Conservation (phyloP, 768 basidiomycete species). For the Neoboletus brunneissimus region DNA sequence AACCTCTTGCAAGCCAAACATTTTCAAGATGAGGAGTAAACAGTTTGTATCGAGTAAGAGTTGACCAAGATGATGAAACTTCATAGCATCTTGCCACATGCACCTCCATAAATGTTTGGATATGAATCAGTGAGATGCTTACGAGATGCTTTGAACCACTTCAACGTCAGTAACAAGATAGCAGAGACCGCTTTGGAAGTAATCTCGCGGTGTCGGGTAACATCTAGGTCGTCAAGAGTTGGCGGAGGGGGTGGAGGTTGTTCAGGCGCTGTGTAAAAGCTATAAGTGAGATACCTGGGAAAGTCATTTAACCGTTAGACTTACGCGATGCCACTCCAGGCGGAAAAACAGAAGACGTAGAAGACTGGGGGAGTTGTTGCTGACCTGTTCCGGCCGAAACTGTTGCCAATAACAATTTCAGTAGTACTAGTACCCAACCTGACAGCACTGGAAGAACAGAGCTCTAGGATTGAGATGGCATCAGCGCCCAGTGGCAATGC, state of each 20-base stretch:
- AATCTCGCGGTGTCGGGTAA: conserved; percentile 93
- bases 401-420: conserved; percentile 90
- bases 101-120: neutral
- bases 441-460: conserved; percentile 80
- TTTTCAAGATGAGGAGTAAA: conserved; percentile 88
- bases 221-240: conserved; percentile 88
- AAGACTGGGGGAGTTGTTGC: conserved; percentile 59
- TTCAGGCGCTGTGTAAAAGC: conserved; percentile 48
- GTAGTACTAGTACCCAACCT: conserved; percentile 87
- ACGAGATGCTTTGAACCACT: conserved; percentile 99
- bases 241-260: conserved; percentile 64
- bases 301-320: conserved; percentile 14
- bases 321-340: conserved; percentile 66
- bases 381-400: conserved; percentile 73
- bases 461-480: conserved; percentile 47
- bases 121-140: conserved; percentile 33
- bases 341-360: conserved; percentile 69
- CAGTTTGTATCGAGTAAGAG: conserved; percentile 94
- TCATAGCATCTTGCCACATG: conserved; percentile 80
- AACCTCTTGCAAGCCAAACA: conserved; percentile 97
- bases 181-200: conserved; percentile 97
- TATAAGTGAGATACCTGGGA: neutral
- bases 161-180: conserved; percentile 82
- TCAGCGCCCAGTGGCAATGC: neutral
- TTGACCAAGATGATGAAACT: conserved; percentile 97